Conservation (phyloP, 164 flowering plant genomes). For the Cinnamomum chago region DNA sequence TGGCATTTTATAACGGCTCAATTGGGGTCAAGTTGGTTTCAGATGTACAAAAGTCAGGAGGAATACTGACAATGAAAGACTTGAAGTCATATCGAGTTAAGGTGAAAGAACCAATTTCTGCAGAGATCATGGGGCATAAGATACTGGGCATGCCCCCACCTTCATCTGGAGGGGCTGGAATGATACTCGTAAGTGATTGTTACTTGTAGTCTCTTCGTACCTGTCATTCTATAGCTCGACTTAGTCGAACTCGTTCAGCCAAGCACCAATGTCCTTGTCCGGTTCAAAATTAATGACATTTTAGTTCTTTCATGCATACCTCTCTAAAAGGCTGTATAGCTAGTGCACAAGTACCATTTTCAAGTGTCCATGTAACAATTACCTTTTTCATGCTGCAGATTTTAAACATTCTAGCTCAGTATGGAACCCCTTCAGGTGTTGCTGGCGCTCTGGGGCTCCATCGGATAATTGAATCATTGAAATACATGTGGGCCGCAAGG, state of each 20-base stretch:
- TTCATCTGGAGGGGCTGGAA: conserved; percentile 48
- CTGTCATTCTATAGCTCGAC: background rate
- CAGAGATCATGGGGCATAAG: conserved; percentile 28
- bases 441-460: conserved; percentile 46
- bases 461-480: conserved; percentile 53
- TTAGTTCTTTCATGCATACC: no score
- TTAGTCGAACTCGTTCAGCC: background rate
- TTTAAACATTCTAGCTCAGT: conserved; percentile 49
- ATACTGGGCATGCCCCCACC: conserved; percentile 63
- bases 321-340: no score
- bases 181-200: conserved; percentile 40
- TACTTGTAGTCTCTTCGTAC: background rate
- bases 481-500: conserved; percentile 47
- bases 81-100: conserved; percentile 41
- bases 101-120: conserved; percentile 31
- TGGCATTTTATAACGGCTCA: conserved; percentile 48
- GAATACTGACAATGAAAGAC: conserved; percentile 46
- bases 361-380: background rate
- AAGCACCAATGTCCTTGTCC: background rate
- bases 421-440: conserved; percentile 24
- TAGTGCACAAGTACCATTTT: background rate
- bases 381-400: conserved; percentile 30
- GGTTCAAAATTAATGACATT: background rate
- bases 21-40: conserved; percentile 35
- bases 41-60: conserved; percentile 42